Evolutionary conservation across 768 basidiomycete genomes (phyloP).

Genomic region (Daedaleopsis nitida): DNA sequence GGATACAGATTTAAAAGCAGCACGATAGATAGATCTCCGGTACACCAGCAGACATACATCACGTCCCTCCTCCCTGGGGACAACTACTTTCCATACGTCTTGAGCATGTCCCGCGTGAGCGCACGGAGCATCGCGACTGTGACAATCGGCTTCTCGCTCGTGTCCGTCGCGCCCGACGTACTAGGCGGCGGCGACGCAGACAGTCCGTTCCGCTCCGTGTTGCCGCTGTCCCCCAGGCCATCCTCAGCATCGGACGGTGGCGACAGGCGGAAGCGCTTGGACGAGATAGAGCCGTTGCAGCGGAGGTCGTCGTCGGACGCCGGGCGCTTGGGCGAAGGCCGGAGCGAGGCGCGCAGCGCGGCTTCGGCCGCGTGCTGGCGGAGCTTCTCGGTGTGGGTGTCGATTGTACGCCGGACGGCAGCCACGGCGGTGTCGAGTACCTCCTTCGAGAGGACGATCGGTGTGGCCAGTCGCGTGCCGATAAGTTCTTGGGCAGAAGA

Average conservation of each 20-base stretch:
- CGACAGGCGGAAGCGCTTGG: conserved; percentile 31
- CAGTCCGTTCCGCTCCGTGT: conserved; percentile 10
- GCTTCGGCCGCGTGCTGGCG: conserved; percentile 18
- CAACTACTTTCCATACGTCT: conserved; percentile 26
- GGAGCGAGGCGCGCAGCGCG: conserved; percentile 2
- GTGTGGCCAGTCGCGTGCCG: conserved; percentile 1
- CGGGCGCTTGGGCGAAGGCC: conserved; percentile 23
- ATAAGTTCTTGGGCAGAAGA: conserved; percentile 17
- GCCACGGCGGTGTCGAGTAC: conserved; percentile 11
- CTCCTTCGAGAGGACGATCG: conserved; percentile 10
- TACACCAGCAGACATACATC: background rate
- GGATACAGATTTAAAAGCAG: no score
- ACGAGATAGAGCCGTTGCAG: conserved; percentile 3
- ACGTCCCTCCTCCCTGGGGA: background rate
- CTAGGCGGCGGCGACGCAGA: conserved; percentile 49
- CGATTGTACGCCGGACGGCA: conserved; percentile 15
- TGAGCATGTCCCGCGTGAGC: conserved; percentile 52
- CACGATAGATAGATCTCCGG: background rate
- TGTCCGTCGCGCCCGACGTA: conserved; percentile 38
- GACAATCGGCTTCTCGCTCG: conserved; percentile 42
- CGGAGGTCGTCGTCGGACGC: conserved; percentile 20
- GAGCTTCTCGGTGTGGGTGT: conserved; percentile 13
- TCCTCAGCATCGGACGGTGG: conserved; percentile 31
- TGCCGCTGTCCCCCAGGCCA: conserved; percentile 31
- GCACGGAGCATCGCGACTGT: conserved; percentile 70